Evolutionary conservation across 1,284 basidiomycete species (phyloP), one percentile per base, ranked within the genome.

Genomic region (Marasmius fiardii): DNA sequence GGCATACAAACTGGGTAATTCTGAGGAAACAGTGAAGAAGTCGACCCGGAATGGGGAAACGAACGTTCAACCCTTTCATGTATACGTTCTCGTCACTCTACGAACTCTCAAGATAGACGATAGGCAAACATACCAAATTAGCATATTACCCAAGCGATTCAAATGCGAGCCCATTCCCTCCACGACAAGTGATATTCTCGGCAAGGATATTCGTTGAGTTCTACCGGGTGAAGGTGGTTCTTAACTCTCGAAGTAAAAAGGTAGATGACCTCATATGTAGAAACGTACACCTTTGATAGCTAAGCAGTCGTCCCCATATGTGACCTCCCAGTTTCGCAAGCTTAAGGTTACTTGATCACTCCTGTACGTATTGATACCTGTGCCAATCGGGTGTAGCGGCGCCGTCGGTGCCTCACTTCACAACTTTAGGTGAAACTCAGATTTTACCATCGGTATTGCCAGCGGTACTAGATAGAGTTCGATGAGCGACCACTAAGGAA

Each of bases 261-360:
- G n/a, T n/a, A n/a, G n/a, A n/a, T n/a, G n/a, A n/a, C n/a, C n/a
- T n/a, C 20, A n/a, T 45, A 10, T 18, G 26, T 3, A 8, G 28
- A 1, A 28, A 67, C 78, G 47, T 62, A 83, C 81, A 10, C 82
- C 81, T 69, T 86, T 86, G 68, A 86, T 79, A 5, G 83, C 83
- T n/a, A 86, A 67, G 60, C 83, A 86, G 65, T 86, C 85, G 63
- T 86, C 86, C 12, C 85, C 83, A 54, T 76, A 79, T 21, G 81
- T 85, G 28, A 84, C 73, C 64, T 83, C 80, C 76, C 77, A 83
- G 63, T 84, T 79, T 35, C 77, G 59, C 56, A 86, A n/a, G n/a
- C n/a, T n/a, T n/a, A n/a, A 67, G 3, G 77, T 71, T 31, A 87
- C 68, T 28, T 74, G 70, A 60, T 82, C 73, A 52, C 79, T 80